Evolutionary conservation across 352 stramenopile genomes (phyloP), one percentile per base, ranked within the genome.

Genomic region (Achlya hypogyna): DNA sequence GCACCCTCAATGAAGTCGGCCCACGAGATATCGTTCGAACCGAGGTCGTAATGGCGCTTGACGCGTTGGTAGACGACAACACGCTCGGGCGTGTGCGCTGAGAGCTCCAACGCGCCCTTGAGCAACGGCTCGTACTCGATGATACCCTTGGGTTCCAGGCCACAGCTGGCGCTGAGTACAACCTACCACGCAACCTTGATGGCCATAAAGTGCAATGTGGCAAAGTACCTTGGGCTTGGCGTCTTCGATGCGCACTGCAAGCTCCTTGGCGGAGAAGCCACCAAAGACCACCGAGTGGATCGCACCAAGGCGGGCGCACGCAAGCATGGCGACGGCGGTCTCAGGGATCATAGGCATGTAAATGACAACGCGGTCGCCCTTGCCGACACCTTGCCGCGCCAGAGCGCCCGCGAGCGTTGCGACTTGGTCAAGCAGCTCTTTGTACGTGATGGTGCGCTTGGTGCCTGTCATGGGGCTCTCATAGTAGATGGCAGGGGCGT

Each of bases 301-400:
- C 12, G 96, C 96, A 28, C 97, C 97, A 68, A 99, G 98, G 34
- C 97, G 89, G 8, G 94, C 90, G 70, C 97, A 99, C 0, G 97
- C 97, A 27, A 99, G 78, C 96, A 99, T 99, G 31, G 93, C 94
- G 72, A 98, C 97, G n/a, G 91, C 92, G 5, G 96, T 78, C 74
- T 99, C 96, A 8, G 96, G 96, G 53, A 99, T 97, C 97, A 99
- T 99, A 34, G 97, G 97, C 96, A 99, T 98, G 82, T 99, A 99
- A 34, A 99, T 87, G 20, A 94, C 97, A 4, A 99, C 96, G 12
- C 94, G 89, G 80, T 99, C 96, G 5, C 96, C 96, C 72, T 97
- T 86, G 59, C 76, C 75, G n/a, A 92, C 75, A 8, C 86, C 86
- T 5, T 82, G 70, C 56, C 78, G 75, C 43, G 74, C 69, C 9